These are phyloP conservation scores for Russula emetica DNA, from an alignment of 768 basidiomycete genomes.

Conservation along the genomic window DNA sequence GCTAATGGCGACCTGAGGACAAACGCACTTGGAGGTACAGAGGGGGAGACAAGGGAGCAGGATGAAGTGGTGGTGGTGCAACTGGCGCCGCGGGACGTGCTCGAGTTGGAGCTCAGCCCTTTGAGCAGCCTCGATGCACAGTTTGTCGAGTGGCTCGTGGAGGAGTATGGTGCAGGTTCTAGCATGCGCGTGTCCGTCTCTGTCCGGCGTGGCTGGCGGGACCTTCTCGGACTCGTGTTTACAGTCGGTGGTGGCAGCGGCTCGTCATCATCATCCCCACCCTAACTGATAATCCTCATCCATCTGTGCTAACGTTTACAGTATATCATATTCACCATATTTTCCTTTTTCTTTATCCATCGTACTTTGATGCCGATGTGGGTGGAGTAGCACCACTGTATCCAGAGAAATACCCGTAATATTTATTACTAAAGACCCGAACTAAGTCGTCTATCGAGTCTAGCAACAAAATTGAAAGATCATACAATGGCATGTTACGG, in stretches of 20 bases:
- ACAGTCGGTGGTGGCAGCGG: constrained; percentile 34
- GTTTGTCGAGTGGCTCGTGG: constrained; percentile 74
- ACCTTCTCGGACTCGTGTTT: constrained; percentile 43
- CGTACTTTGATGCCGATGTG: no score
- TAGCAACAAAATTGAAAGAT: no score
- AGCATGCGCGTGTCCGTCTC: constrained; percentile 35
- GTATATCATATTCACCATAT: background rate
- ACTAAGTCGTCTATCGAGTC: no score
- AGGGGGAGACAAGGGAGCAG: background rate
- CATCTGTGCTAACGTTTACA: background rate
- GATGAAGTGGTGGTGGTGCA: constrained; percentile 26
- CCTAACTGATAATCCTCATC: no score
- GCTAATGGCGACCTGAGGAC: background rate
- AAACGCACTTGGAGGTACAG: no score
- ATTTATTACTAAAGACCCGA: no score
- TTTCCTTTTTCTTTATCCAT: background rate
- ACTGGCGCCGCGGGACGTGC: constrained; percentile 34
- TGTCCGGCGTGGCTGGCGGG: constrained; percentile 46
- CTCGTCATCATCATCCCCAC: background rate
- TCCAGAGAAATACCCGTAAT: no score
- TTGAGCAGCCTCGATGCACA: constrained; percentile 65
- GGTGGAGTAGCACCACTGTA: no score
- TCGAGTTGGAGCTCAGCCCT: constrained; percentile 68
- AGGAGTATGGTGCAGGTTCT: constrained; percentile 53
- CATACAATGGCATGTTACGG: no score